These are phyloP conservation scores for Phytophthora agathidicida DNA, from an alignment of 352 stramenopile genomes.

Conservation along the genomic window DNA sequence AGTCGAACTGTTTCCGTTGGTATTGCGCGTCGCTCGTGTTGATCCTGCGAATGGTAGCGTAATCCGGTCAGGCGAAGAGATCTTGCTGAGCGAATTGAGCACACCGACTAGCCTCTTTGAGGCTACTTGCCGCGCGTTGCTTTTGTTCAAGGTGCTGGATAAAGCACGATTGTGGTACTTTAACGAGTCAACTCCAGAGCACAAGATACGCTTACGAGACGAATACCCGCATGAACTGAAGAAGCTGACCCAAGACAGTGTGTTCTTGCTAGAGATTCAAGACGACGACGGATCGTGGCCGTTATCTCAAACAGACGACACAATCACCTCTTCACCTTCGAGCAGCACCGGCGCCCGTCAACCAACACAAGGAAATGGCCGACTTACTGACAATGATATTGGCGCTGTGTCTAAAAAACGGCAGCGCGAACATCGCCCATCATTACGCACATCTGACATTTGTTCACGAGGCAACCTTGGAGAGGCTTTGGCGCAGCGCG, in stretches of 20 bases:
- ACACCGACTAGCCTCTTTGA: conserved; percentile 66
- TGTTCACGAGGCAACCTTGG: conserved; percentile 73
- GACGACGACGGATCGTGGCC: conserved; percentile 88
- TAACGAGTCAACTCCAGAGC: conserved; percentile 66
- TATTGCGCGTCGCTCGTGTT: conserved; percentile 79
- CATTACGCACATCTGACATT: conserved; percentile 74
- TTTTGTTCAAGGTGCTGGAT: conserved; percentile 70
- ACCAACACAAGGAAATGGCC: conserved; percentile 19
- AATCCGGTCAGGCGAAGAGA: conserved; percentile 82
- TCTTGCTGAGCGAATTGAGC: conserved; percentile 70
- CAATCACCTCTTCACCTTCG: conserved; percentile 42
- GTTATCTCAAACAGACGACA: conserved; percentile 65
- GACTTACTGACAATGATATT: conserved; percentile 30
- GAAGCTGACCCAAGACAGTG: conserved; percentile 72
- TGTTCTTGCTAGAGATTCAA: conserved; percentile 85
- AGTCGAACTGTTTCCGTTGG: conserved; percentile 81
- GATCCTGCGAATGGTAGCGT: conserved; percentile 70
- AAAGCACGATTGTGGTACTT: conserved; percentile 88
- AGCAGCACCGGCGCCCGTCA: conserved; percentile 26
- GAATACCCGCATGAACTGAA: conserved; percentile 55
- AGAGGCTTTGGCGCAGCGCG: conserved; percentile 56
- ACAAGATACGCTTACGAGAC: conserved; percentile 67
- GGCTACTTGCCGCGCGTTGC: conserved; percentile 74
- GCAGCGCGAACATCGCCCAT: conserved; percentile 46
- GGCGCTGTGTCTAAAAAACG: conserved; percentile 41